These are phyloP conservation scores for Diaporthe sp. DNA, from an alignment of 2,329 filamentous ascomycete species.

Conservation along the genomic window DNA sequence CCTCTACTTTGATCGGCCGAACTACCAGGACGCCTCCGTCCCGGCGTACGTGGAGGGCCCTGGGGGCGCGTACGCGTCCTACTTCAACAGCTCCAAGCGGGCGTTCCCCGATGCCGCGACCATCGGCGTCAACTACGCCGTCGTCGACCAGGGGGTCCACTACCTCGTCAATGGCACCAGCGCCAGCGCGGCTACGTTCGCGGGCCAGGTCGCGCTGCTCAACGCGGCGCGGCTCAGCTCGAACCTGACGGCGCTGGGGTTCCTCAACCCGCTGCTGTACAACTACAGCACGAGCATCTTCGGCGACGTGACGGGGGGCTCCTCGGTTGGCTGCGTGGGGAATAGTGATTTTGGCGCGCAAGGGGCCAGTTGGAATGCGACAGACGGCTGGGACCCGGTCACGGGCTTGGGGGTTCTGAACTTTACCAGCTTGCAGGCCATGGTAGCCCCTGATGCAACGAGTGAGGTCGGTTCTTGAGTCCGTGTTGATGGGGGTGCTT, in stretches of 20 bases:
- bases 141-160: slow-evolving; percentile 46
- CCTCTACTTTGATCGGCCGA: slow-evolving; percentile 58
- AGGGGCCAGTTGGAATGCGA: slow-evolving; percentile 46
- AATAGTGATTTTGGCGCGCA: not conserved
- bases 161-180: slow-evolving; percentile 49
- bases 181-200: slow-evolving; percentile 58
- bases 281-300: slow-evolving; percentile 45
- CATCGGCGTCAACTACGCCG: slow-evolving; percentile 59
- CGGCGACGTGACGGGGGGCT: slow-evolving; percentile 48
- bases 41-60: slow-evolving; percentile 51
- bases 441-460: not conserved
- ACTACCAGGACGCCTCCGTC: slow-evolving; percentile 57
- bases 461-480: not conserved
- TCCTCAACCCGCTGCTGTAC: slow-evolving; percentile 60
- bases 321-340: slow-evolving; percentile 45
- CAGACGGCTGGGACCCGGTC: slow-evolving; percentile 51
- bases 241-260: slow-evolving; percentile 56
- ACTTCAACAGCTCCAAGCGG: slow-evolving; percentile 54
- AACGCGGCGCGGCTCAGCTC: slow-evolving; percentile 58
- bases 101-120: slow-evolving; percentile 67
- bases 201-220: slow-evolving; percentile 58
- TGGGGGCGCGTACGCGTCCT: slow-evolving; percentile 51
- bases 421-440: slow-evolving; percentile 39
- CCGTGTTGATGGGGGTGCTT: not conserved
- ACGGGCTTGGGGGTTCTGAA: slow-evolving; percentile 50